A percentile compares a stretch with the other conserved stretches of the same genome.
phyloP scores from a whole-genome alignment of 169 alveolate species.

The Plasmodium sp. region DNA sequence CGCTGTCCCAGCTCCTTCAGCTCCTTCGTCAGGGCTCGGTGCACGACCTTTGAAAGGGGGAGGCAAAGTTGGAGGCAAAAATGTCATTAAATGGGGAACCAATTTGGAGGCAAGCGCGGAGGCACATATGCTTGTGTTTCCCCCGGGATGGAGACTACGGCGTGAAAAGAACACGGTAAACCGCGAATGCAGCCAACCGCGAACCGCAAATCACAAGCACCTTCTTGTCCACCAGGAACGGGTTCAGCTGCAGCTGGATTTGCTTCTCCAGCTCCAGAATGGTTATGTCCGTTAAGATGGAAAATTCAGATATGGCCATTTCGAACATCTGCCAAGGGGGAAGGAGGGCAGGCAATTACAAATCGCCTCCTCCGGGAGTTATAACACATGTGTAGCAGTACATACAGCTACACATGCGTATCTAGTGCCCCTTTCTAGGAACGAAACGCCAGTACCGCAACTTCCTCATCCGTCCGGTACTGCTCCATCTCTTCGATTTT shows the following conservation, averaged over 20 bases:
- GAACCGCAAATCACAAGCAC: neutral
- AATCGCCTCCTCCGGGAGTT: neutral
- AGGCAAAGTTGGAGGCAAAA: neutral
- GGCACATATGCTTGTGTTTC: neutral
- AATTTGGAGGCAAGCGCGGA: neutral
- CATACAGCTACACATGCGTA: neutral
- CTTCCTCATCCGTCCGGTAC: constrained; percentile 71
- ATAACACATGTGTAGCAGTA: neutral
- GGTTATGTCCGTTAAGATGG: constrained; percentile 63
- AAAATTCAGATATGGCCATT: constrained; percentile 65
- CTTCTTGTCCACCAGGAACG: constrained; percentile 58
- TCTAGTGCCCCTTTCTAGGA: neutral
- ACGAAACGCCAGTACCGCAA: constrained; percentile 17
- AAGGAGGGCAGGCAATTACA: neutral
- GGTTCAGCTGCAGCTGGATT: constrained; percentile 58
- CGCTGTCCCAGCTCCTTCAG: constrained; percentile 38
- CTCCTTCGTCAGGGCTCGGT: constrained; percentile 33
- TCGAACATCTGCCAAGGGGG: constrained; percentile 49
- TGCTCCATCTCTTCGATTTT: constrained; percentile 70
- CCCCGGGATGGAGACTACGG: neutral
- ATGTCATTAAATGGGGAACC: constrained; percentile 1
- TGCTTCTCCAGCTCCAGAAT: constrained; percentile 60
- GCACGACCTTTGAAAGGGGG: constrained; percentile 14
- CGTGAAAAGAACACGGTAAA: neutral
- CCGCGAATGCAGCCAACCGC: neutral